These are phyloP conservation scores for Viola pubescens DNA, from an alignment of 441 rosid genomes.

Conservation along the genomic window DNA sequence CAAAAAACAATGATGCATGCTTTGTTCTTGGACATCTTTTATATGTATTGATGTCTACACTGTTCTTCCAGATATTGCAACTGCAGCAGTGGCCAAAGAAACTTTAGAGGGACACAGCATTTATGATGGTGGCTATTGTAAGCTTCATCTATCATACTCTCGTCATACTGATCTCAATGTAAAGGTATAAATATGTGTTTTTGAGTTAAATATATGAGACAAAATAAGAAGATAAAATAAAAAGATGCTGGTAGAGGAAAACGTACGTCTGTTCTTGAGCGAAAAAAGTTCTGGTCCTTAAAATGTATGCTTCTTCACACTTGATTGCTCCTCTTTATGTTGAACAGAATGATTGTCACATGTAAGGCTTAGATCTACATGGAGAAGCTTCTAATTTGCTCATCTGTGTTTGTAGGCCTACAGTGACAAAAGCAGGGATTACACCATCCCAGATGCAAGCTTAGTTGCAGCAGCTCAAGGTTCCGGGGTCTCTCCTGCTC, in stretches of 20 bases:
- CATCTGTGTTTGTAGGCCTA: slow-evolving; percentile 43
- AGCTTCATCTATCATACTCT: slow-evolving; percentile 99
- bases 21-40: slow-evolving; percentile 1
- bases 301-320: slow-evolving; percentile 50
- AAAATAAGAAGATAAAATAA: slow-evolving; percentile 25
- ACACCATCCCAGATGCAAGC: slow-evolving; percentile 65
- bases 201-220: slow-evolving; percentile 46
- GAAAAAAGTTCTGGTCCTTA: slow-evolving; percentile 32
- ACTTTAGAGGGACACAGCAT: slow-evolving; percentile 99
- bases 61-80: slow-evolving; percentile 59
- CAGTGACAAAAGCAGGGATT: slow-evolving; percentile 95
- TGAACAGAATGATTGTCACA: slow-evolving; percentile 7
- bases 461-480: slow-evolving; percentile 40
- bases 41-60: slow-evolving; percentile 13
- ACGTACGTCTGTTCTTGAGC: slow-evolving; percentile 33
- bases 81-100: slow-evolving; percentile 83
- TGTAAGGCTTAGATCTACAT: neutral
- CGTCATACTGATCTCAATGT: slow-evolving; percentile 99
- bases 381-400: slow-evolving; percentile 10
- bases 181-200: slow-evolving; percentile 84
- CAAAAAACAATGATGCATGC: neutral
- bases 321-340: slow-evolving; percentile 16
- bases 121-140: slow-evolving; percentile 99
- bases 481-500: slow-evolving; percentile 38
- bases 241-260: slow-evolving; percentile 33